Evolutionary conservation across 345 rosid genomes (phyloP), one percentile per base, ranked within the genome.

Genomic region (Zanthoxylum bungeanum): DNA sequence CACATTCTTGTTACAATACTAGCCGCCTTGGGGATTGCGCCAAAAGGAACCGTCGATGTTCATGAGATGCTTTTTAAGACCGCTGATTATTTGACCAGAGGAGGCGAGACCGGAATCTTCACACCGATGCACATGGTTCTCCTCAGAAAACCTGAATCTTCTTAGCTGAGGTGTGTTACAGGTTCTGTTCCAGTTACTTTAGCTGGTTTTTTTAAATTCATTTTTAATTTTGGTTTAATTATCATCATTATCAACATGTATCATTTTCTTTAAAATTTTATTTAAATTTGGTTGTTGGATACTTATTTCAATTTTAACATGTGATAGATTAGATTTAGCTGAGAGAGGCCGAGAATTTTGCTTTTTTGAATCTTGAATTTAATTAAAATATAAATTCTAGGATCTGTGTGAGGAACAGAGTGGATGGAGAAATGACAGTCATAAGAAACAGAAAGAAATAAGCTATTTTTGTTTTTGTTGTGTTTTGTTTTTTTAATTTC

Each of bases 71-170:
- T 94, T 30, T 90, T 87, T 76, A 83, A 84, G 80, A 89, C 97
- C 7, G 98, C 97, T 11, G 93, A 90, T 83, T 80, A 84, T 68
- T 82, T 94, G 79, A 90, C 91, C 22, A 78, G 77, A 59, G 98
- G 97, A 0, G 98, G 97, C 3, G 97, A 94, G 64, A 80, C 84
- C 40, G 98, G 88, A n/a, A 94, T 94, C 19, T 94, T 94, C 82
- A 46, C 87, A 28, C 98, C 98, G 30, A 94, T 94, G 98, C 91
- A 94, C 77, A 92, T 94, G 97, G 77, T 92, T 53, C 97, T 94
- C 79, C 87, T 92, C 83, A 86, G 90, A 75, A 94, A 94, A 70
- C 98, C 97, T 12, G 86, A 68, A 12, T 33, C 76, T 0, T 74
- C 80, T 63, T 84, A 79, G 77, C 56, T 24, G 33, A 67, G 76